phyloP scores from a whole-genome alignment of 164 flowering plant species.

The Aristolochia californica region DNA sequence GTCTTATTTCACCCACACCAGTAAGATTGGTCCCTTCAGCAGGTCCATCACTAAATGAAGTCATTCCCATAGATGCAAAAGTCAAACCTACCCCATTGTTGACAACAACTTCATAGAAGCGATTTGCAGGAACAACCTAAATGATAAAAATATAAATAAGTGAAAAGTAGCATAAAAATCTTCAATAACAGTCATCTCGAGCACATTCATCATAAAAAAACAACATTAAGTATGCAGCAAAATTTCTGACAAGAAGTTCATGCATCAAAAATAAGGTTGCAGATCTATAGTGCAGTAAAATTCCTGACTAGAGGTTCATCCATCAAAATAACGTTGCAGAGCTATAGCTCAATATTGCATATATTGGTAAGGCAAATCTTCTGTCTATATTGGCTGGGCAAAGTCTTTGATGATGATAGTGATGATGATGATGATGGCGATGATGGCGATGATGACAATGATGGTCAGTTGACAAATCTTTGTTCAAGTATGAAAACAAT shows the following conservation, averaged over 20 bases:
- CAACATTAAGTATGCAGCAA: background rate
- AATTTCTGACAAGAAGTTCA: background rate
- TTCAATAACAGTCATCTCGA: background rate
- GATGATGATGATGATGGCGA: too few species aligned
- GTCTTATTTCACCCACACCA: conserved; percentile 82
- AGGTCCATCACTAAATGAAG: conserved; percentile 62
- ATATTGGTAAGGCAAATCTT: too few species aligned
- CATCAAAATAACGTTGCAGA: background rate
- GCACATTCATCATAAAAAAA: background rate
- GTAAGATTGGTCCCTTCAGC: conserved; percentile 69
- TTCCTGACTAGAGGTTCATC: background rate
- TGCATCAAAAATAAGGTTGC: background rate
- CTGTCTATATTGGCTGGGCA: too few species aligned
- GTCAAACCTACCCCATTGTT: conserved; percentile 79
- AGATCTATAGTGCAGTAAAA: background rate
- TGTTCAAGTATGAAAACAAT: too few species aligned
- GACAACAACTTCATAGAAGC: conserved; percentile 47
- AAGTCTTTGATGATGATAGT: too few species aligned
- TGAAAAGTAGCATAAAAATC: background rate
- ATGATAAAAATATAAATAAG: conserved; percentile 2
- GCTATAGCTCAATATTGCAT: too few species aligned
- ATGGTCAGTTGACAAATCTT: too few species aligned
- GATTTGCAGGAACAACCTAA: conserved; percentile 73
- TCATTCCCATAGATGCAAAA: conserved; percentile 78
- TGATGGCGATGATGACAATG: too few species aligned